Conservation (phyloP, 1,284 basidiomycete genomes). For the Ganoderma multipileum region DNA sequence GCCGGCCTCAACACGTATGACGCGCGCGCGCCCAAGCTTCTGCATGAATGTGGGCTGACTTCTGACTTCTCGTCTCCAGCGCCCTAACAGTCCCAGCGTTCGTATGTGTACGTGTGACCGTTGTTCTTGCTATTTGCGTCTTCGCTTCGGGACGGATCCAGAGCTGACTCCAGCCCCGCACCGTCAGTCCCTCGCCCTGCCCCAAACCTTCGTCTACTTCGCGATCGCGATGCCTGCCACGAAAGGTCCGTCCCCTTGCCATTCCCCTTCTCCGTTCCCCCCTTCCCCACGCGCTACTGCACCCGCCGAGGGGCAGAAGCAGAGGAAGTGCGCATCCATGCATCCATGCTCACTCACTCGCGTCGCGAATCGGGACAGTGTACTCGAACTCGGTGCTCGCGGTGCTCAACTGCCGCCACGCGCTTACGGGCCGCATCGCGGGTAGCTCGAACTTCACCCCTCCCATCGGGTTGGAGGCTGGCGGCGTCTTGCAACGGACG, state of each 20-base stretch:
- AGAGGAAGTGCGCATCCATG: not conserved
- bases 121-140: not conserved
- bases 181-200: not conserved
- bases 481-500: not conserved
- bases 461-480: not conserved
- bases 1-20: not conserved
- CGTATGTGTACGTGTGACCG: constrained; percentile 4
- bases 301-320: not conserved
- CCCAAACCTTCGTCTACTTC: constrained; percentile 4
- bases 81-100: constrained; percentile 1
- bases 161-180: not conserved
- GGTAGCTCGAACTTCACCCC: not conserved
- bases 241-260: not conserved
- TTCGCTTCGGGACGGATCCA: not conserved
- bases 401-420: constrained; percentile 5
- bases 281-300: not conserved
- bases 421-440: not conserved
- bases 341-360: no score
- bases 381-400: constrained; percentile 13
- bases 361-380: not conserved
- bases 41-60: not conserved
- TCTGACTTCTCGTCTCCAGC: not conserved
- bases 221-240: constrained; percentile 7
- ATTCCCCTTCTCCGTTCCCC: no score
- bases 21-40: not conserved